Conservation (phyloP, 441 rosid genomes). For the Geranium incanum region DNA sequence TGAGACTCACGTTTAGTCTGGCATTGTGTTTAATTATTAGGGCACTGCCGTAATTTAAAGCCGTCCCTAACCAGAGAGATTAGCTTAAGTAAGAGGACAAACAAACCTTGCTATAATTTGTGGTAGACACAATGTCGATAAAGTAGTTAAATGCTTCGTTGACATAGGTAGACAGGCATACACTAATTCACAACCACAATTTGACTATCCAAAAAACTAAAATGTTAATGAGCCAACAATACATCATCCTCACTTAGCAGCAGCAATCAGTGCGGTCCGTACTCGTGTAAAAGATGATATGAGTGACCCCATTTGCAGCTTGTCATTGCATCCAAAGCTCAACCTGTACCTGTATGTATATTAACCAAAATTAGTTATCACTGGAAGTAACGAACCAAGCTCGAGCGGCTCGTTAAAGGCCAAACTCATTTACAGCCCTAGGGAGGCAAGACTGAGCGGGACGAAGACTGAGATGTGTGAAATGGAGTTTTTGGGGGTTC, state of each 20-base stretch:
- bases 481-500: not conserved
- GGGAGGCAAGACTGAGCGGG: not conserved
- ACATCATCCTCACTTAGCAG: slow-evolving; percentile 4
- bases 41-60: no score
- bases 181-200: not conserved
- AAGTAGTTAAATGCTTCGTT: not conserved
- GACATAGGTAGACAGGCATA: no score
- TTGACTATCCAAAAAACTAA: not conserved
- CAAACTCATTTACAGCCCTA: not conserved
- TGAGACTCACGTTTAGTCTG: no score
- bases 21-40: no score
- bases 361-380: not conserved
- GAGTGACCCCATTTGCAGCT: slow-evolving; percentile 24
- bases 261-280: slow-evolving; percentile 23
- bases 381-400: not conserved
- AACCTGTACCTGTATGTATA: slow-evolving; percentile 17
- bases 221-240: not conserved
- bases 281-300: slow-evolving; percentile 22
- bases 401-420: not conserved
- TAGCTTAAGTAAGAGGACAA: no score
- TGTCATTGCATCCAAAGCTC: slow-evolving; percentile 26
- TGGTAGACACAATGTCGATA: not conserved
- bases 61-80: no score
- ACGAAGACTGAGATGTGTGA: not conserved
- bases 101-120: not conserved